These are phyloP conservation scores for Scheffersomyces illinoinensis DNA, from an alignment of 1,139 yeast genomes.

Conservation along the genomic window DNA sequence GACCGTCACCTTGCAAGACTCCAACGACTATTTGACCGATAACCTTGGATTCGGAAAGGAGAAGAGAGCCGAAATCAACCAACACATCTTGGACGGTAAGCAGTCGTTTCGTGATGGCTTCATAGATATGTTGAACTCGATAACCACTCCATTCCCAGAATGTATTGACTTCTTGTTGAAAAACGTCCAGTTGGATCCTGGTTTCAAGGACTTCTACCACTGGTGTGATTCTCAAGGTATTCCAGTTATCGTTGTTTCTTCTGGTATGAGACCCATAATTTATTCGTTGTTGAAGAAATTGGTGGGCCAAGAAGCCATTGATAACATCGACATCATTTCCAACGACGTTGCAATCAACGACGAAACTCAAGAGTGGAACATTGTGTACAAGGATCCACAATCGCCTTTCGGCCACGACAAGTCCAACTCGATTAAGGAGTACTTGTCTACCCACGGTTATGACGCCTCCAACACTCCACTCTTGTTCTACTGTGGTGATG, in stretches of 20 bases:
- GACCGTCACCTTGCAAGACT: constrained; percentile 87
- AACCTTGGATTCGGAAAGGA: constrained; percentile 81
- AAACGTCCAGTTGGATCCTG: constrained; percentile 81
- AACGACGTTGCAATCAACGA: constrained; percentile 68
- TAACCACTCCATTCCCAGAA: constrained; percentile 74
- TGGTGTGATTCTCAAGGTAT: constrained; percentile 75
- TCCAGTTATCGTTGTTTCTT: constrained; percentile 78
- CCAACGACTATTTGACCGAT: constrained; percentile 90
- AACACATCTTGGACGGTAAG: constrained; percentile 69
- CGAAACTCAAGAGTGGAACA: constrained; percentile 66
- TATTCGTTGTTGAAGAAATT: constrained; percentile 70
- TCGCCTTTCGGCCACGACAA: constrained; percentile 94
- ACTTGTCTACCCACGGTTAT: constrained; percentile 47
- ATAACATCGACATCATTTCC: constrained; percentile 76
- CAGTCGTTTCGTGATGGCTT: constrained; percentile 81
- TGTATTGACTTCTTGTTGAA: constrained; percentile 68
- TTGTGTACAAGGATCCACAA: constrained; percentile 76
- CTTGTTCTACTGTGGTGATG: constrained; percentile 94
- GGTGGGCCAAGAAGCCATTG: constrained; percentile 74
- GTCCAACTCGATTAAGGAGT: constrained; percentile 75
- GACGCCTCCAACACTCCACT: constrained; percentile 15
- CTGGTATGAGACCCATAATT: constrained; percentile 93
- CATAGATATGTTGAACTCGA: constrained; percentile 77
- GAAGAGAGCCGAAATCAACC: constrained; percentile 66
- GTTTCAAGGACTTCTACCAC: constrained; percentile 75